These are phyloP conservation scores for Penicillium subrubescens DNA, from an alignment of 495 filamentous ascomycete species.

Conservation along the genomic window DNA sequence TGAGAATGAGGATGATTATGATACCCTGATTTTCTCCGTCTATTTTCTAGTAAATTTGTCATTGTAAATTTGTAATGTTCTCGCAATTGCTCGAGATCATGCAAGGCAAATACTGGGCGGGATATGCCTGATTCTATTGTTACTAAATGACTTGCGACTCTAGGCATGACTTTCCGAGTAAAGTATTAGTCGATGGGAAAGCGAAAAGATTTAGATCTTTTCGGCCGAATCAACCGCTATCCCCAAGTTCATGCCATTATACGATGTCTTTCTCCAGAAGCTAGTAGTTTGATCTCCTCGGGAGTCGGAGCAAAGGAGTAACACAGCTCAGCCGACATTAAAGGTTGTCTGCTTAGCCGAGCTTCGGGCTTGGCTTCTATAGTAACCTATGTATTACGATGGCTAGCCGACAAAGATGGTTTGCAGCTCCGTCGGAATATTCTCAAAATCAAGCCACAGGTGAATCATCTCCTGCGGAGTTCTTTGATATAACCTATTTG, in stretches of 20 bases:
- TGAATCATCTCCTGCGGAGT: no score
- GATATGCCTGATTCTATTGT: no score
- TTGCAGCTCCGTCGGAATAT: no score
- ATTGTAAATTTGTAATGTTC: neutral
- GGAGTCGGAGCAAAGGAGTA: neutral
- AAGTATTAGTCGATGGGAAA: no score
- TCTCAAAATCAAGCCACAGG: no score
- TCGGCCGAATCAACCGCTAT: neutral
- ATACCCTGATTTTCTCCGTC: slow-evolving; percentile 21
- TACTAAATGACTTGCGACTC: no score
- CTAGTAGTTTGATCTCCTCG: neutral
- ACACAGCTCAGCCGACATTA: neutral
- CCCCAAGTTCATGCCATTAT: neutral
- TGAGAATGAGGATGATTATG: slow-evolving; percentile 26
- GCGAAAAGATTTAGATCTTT: no score
- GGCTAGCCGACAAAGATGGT: no score
- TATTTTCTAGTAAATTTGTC: neutral
- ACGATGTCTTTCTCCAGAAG: neutral
- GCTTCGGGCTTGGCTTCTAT: neutral
- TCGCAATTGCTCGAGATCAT: neutral
- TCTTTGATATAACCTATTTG: no score
- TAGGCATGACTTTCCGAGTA: no score
- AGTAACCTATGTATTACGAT: no score
- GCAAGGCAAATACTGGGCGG: no score
- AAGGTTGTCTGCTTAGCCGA: neutral